phyloP scores from a whole-genome alignment of 2,329 filamentous ascomycete genomes.

The Ophiocordyceps australis region DNA sequence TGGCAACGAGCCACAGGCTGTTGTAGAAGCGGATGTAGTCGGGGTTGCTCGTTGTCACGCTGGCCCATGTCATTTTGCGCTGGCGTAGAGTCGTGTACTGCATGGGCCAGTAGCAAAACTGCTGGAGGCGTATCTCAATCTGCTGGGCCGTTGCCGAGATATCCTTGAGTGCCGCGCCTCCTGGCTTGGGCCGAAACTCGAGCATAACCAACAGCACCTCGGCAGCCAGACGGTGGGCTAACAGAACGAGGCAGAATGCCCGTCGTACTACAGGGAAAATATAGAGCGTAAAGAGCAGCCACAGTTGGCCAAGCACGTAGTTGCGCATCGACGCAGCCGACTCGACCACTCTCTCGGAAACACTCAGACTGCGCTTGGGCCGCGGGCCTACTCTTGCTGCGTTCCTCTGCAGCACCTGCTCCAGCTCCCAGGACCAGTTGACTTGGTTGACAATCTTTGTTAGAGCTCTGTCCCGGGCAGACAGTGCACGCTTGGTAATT shows the following conservation, averaged over 20 bases:
- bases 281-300: constrained; percentile 55
- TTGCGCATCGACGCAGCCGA: constrained; percentile 78
- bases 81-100: constrained; percentile 86
- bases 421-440: constrained; percentile 88
- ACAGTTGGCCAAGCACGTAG: constrained; percentile 48
- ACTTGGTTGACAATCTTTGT: constrained; percentile 77
- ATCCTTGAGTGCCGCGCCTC: constrained; percentile 77
- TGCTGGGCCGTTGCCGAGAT: constrained; percentile 94
- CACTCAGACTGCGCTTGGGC: constrained; percentile 70
- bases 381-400: constrained; percentile 68
- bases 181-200: constrained; percentile 68
- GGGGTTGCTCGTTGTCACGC: constrained; percentile 83
- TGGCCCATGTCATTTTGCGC: constrained; percentile 84
- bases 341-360: constrained; percentile 86
- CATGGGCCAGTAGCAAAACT: constrained; percentile 98
- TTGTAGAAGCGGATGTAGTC: constrained; percentile 99
- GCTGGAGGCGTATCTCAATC: constrained; percentile 88
- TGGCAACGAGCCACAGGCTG: constrained; percentile 92
- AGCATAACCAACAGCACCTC: constrained; percentile 64
- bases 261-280: constrained; percentile 59
- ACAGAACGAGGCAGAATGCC: constrained; percentile 58
- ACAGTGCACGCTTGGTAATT: constrained; percentile 57
- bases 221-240: constrained; percentile 63
- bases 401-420: constrained; percentile 74
- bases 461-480: constrained; percentile 67